A percentile compares a stretch with the other conserved stretches of the same genome.
Evolutionary conservation across 352 stramenopile species (phyloP).

Genomic region (Bremia lactucae): DNA sequence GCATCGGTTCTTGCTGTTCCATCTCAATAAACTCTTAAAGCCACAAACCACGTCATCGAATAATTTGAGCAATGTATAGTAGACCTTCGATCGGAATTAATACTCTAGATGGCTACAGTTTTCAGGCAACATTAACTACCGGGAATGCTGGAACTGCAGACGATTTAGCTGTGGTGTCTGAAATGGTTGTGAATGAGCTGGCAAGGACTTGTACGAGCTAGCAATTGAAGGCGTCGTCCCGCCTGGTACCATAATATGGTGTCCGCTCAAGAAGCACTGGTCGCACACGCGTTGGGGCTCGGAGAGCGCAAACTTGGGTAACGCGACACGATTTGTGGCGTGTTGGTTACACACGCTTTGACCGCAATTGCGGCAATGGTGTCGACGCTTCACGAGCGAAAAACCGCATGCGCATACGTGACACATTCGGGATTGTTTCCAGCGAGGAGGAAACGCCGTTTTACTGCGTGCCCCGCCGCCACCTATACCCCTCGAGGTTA

Average conservation of each 20-base stretch:
- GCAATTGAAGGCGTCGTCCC: slow-evolving; percentile 22
- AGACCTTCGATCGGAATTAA: slow-evolving; percentile 21
- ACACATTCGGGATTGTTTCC: slow-evolving; percentile 64
- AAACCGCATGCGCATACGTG: slow-evolving; percentile 55
- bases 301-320: slow-evolving; percentile 60
- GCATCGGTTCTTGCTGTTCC: slow-evolving; percentile 7
- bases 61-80: slow-evolving; percentile 16
- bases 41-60: slow-evolving; percentile 2
- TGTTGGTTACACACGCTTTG: slow-evolving; percentile 64
- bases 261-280: slow-evolving; percentile 64
- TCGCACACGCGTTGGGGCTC: slow-evolving; percentile 72
- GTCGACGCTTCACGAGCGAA: slow-evolving; percentile 59
- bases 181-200: slow-evolving; percentile 27
- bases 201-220: slow-evolving; percentile 32
- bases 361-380: slow-evolving; percentile 76
- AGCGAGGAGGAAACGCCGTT: slow-evolving; percentile 55
- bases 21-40: slow-evolving; percentile 7
- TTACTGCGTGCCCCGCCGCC: slow-evolving; percentile 23
- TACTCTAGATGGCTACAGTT: slow-evolving; percentile 21
- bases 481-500: slow-evolving; percentile 13
- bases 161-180: slow-evolving; percentile 23
- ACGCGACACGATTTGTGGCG: slow-evolving; percentile 66
- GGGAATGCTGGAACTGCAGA: slow-evolving; percentile 22
- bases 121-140: slow-evolving; percentile 12
- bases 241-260: slow-evolving; percentile 34